A percentile compares a stretch with the other conserved stretches of the same genome.
Conservation (phyloP, 495 filamentous ascomycete species). For the Xylaria cubensis region DNA sequence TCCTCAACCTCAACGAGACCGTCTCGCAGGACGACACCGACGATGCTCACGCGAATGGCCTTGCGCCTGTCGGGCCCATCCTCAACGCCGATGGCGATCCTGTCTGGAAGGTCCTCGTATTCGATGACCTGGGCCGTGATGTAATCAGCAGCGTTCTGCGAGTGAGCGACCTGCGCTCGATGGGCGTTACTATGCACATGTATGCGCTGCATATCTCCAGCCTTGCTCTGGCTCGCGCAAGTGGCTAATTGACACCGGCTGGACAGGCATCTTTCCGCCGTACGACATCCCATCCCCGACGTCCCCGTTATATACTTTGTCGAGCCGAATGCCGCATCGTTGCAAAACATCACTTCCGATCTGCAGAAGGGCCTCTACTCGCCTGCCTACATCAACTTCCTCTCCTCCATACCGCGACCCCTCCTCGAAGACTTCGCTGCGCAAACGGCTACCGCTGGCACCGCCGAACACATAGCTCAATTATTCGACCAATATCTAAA, state of each 20-base stretch:
- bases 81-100: conserved; percentile 86
- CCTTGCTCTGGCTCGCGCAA: conserved; percentile 17
- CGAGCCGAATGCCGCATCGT: conserved; percentile 82
- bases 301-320: conserved; percentile 95
- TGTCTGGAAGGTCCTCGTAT: conserved; percentile 70
- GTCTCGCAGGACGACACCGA: conserved; percentile 60
- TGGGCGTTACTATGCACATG: conserved; percentile 98
- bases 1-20: conserved; percentile 91
- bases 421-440: conserved; percentile 95
- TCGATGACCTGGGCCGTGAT: conserved; percentile 68
- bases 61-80: conserved; percentile 77
- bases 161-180: conserved; percentile 88
- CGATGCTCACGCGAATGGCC: conserved; percentile 60
- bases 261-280: conserved; percentile 76
- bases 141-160: conserved; percentile 91
- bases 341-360: conserved; percentile 84
- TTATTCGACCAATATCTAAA: conserved; percentile 98
- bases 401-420: conserved; percentile 90
- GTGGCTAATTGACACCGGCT: conserved; percentile 29
- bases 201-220: conserved; percentile 39
- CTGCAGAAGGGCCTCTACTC: conserved; percentile 88
- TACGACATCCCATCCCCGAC: conserved; percentile 91
- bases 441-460: conserved; percentile 81
- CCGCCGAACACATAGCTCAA: conserved; percentile 86
- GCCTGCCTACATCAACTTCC: conserved; percentile 95